A percentile compares a stretch with the other conserved stretches of the same genome.
Evolutionary conservation across 2,329 filamentous ascomycete genomes (phyloP).

Genomic region (Colletotrichum tamarilloi): DNA sequence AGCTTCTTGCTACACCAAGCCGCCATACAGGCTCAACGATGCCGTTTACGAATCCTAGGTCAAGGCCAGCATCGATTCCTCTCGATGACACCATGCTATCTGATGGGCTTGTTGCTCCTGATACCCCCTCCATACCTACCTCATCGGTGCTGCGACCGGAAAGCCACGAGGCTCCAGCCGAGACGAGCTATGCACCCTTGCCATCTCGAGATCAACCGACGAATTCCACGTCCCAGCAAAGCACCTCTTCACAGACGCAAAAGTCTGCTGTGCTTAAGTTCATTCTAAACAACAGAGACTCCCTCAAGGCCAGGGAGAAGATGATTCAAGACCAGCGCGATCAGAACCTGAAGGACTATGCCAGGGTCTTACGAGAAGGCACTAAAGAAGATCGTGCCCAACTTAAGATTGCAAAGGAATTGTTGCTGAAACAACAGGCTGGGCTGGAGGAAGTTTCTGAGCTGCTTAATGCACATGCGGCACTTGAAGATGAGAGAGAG

Average conservation of each 20-base stretch:
- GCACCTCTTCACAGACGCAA: constrained; percentile 23
- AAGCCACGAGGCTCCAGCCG: background rate
- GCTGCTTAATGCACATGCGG: constrained; percentile 55
- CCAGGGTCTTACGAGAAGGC: constrained; percentile 57
- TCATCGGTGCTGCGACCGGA: background rate
- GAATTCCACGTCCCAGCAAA: constrained; percentile 17
- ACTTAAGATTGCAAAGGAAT: constrained; percentile 62
- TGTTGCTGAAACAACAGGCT: constrained; percentile 57
- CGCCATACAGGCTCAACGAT: constrained; percentile 44
- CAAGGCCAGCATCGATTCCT: constrained; percentile 36
- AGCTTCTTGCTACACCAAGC: constrained; percentile 57
- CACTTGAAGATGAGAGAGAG: constrained; percentile 56
- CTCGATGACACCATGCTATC: constrained; percentile 16
- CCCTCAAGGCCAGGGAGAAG: constrained; percentile 49
- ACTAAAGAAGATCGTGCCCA: constrained; percentile 57
- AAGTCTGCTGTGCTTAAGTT: constrained; percentile 30
- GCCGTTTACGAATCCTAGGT: constrained; percentile 8
- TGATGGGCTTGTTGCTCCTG: constrained; percentile 34
- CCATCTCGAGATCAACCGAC: background rate
- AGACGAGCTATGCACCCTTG: background rate
- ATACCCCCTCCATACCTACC: constrained; percentile 27
- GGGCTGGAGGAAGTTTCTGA: constrained; percentile 53
- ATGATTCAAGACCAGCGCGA: constrained; percentile 55
- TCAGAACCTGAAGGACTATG: constrained; percentile 61
- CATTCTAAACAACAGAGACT: constrained; percentile 43